Conservation (phyloP, 169 alveolate species). For the Plasmodium gonderi region DNA sequence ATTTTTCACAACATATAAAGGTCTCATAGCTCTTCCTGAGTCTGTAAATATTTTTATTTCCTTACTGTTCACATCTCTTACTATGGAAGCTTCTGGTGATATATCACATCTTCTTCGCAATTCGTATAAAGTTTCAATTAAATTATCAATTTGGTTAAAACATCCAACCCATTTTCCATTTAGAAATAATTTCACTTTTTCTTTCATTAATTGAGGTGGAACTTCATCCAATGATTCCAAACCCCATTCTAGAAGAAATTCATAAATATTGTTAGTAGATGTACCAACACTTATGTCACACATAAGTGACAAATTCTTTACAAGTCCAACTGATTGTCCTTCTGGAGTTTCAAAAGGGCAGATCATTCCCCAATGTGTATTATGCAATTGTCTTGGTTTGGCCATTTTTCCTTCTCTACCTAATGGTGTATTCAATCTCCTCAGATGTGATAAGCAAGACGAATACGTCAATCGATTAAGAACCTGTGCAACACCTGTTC, state of each 20-base stretch:
- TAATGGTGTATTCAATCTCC: slow-evolving; percentile 99
- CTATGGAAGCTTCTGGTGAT: slow-evolving; percentile 96
- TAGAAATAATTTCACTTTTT: slow-evolving; percentile 94
- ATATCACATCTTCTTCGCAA: slow-evolving; percentile 94
- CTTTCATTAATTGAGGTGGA: slow-evolving; percentile 91
- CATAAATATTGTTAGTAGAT: slow-evolving; percentile 88
- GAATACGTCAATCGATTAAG: slow-evolving; percentile 98
- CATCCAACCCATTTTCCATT: slow-evolving; percentile 98
- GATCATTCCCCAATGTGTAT: slow-evolving; percentile 99
- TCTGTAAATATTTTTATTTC: slow-evolving; percentile 98
- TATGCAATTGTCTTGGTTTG: slow-evolving; percentile 99
- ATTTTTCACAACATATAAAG: slow-evolving; percentile 96
- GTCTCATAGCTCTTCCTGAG: slow-evolving; percentile 99
- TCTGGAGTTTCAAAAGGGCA: slow-evolving; percentile 99
- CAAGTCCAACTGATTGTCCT: slow-evolving; percentile 99
- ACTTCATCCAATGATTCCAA: slow-evolving; percentile 91
- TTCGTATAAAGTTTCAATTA: slow-evolving; percentile 88
- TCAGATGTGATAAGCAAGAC: slow-evolving; percentile 97
- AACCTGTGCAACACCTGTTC: slow-evolving; percentile 98
- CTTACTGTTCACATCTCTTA: slow-evolving; percentile 93
- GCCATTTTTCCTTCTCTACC: slow-evolving; percentile 99
- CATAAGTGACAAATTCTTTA: slow-evolving; percentile 98
- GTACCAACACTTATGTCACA: slow-evolving; percentile 97
- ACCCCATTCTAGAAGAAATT: slow-evolving; percentile 92
- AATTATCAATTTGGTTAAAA: slow-evolving; percentile 93